phyloP scores from a whole-genome alignment of 768 basidiomycete species.

The Lactarius pseudohatsudake region DNA sequence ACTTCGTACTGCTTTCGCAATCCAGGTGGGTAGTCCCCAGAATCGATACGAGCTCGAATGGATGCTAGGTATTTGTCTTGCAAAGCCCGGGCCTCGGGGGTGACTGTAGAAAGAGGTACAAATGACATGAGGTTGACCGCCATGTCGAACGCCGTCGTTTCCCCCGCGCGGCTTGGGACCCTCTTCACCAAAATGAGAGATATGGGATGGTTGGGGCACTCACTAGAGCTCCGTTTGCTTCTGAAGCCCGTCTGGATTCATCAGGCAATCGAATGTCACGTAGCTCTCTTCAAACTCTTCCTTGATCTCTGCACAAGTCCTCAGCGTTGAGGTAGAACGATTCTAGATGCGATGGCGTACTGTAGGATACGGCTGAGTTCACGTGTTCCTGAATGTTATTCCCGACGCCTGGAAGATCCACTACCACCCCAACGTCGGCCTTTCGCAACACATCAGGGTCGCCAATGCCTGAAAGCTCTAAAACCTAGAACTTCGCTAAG shows the following conservation, averaged over 20 bases:
- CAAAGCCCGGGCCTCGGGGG: slow-evolving; percentile 8
- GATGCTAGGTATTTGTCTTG: slow-evolving; percentile 20
- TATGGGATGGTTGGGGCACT: not conserved
- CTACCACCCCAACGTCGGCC: slow-evolving; percentile 10
- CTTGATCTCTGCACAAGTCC: slow-evolving; percentile 15
- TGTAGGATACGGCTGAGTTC: slow-evolving; percentile 2
- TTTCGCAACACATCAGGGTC: slow-evolving; percentile 18
- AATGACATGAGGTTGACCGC: slow-evolving; percentile 9
- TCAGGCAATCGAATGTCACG: slow-evolving; percentile 19
- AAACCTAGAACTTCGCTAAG: slow-evolving; percentile 12
- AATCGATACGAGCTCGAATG: slow-evolving; percentile 10
- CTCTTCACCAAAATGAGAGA: not conserved
- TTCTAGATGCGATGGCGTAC: slow-evolving; percentile 9
- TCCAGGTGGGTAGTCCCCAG: slow-evolving; percentile 11
- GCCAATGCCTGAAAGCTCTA: slow-evolving; percentile 30
- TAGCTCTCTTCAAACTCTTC: slow-evolving; percentile 19
- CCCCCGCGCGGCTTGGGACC: not conserved
- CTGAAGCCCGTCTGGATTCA: slow-evolving; percentile 8
- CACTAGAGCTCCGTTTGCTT: slow-evolving; percentile 26
- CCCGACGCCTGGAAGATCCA: slow-evolving; percentile 25
- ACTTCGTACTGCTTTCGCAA: slow-evolving; percentile 24
- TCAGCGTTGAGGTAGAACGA: not conserved
- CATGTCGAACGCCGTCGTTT: slow-evolving; percentile 4
- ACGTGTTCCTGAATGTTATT: slow-evolving; percentile 28
- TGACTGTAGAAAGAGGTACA: slow-evolving; percentile 13